Base-by-base conservation (phyloP, 345 rosid species). In the Aurinia saxatilis region DNA sequence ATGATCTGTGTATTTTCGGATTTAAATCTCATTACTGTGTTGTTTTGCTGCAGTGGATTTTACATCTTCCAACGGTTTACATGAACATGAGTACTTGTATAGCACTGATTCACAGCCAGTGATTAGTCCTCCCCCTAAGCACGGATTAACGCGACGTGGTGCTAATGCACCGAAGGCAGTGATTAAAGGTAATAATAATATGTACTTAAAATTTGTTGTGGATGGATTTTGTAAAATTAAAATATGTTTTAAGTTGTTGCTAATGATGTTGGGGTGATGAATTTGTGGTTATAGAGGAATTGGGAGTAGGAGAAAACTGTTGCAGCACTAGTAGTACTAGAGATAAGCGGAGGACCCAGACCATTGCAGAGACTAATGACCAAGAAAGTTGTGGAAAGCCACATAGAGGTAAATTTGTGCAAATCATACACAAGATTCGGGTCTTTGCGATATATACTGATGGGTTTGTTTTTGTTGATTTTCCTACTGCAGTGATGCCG, bases 401-500 rank as follows among this genome's bases (percentile, higher is more conserved):
- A 57, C 56, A 77, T 57, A 78, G 88, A 73, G 86, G 90, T 79
- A 52, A 52, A 33, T 44, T 19, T 42, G 9, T 18, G 23, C 13
- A 19, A 2, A 48, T 11, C 12, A 13, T 38, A 13, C 10, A 23
- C 13, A 12, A 5, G 50, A 10, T 58, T 9, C 15, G 8, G n/a
- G 29, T 38, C 8, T 41, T 35, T 18, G 49, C 10, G 3, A 25
- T 17, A 17, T 33, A 39, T 61, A 11, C 48, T 19, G 29, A 27
- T 40, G 27, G n/a, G 41, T 42, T 42, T 16, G 23, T 56, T 38
- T 66, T 64, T 50, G 40, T 40, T 62, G 74, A 41, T 47, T 46
- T 19, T 19, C 38, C 25, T 27, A 55, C 13, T 76, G 60, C 86
- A 88, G 96, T 85, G 63, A 72, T 80, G 48, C 92, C 96, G 0